A percentile compares a stretch with the other conserved stretches of the same genome.
Evolutionary conservation across 768 basidiomycete genomes (phyloP).

Genomic region (Pleurotus pulmonarius): DNA sequence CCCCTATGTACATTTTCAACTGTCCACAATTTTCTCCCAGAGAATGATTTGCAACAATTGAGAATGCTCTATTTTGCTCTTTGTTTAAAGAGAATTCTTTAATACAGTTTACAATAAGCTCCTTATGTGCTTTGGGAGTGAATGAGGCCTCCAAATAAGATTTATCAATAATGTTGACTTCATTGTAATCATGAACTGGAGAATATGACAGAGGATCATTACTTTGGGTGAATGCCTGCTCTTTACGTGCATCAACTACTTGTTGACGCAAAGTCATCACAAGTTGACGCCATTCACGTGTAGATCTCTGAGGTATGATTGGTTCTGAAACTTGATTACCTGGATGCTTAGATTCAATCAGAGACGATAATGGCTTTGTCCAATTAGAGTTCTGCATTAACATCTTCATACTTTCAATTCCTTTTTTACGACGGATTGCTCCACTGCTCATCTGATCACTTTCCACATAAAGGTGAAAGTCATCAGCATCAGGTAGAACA

Average conservation of each 20-base stretch:
- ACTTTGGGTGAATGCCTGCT: not conserved
- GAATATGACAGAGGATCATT: not conserved
- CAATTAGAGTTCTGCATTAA: too few species aligned
- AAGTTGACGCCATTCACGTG: not conserved
- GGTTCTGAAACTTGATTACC: too few species aligned
- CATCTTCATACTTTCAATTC: too few species aligned
- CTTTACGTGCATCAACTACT: not conserved
- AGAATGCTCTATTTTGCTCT: conserved; percentile 27
- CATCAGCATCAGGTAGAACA: too few species aligned
- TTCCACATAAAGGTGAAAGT: too few species aligned
- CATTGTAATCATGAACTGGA: not conserved
- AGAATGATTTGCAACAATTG: conserved; percentile 24
- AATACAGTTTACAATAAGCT: not conserved
- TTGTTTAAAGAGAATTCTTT: conserved; percentile 18
- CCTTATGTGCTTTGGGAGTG: not conserved
- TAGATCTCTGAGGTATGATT: not conserved
- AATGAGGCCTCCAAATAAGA: not conserved
- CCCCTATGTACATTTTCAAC: conserved; percentile 29
- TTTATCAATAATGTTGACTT: not conserved
- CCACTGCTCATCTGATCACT: too few species aligned
- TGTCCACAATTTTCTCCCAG: conserved; percentile 10
- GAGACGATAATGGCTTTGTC: too few species aligned
- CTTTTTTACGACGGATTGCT: too few species aligned
- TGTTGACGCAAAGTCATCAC: not conserved
- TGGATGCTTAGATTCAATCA: too few species aligned